These are phyloP conservation scores for Achaetomium macrosporum DNA, from an alignment of 2,329 filamentous ascomycete genomes.

Conservation along the genomic window DNA sequence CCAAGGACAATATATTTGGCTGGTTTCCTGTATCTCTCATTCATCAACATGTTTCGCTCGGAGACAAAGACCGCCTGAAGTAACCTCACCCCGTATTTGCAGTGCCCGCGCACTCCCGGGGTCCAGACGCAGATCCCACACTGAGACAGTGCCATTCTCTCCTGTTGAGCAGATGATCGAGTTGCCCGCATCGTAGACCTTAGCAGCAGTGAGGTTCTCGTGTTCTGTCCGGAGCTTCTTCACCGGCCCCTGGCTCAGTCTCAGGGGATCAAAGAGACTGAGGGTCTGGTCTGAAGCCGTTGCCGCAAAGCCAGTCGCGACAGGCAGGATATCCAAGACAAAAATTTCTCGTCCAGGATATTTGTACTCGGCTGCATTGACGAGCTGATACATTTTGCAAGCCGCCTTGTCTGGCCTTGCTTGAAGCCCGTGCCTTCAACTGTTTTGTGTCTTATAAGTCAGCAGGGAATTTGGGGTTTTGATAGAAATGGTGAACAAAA, in stretches of 20 bases:
- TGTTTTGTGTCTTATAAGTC: constrained; percentile 5
- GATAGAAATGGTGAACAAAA: too few relatives aligned
- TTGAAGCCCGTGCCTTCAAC: too few relatives aligned
- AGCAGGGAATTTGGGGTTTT: not conserved
- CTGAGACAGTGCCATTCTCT: constrained; percentile 59
- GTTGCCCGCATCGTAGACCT: constrained; percentile 46
- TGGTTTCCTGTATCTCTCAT: constrained; percentile 5
- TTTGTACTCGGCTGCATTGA: constrained; percentile 35
- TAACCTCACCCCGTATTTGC: constrained; percentile 38
- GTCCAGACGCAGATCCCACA: constrained; percentile 59
- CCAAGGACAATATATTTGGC: constrained; percentile 54
- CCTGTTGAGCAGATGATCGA: constrained; percentile 63
- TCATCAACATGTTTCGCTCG: not conserved
- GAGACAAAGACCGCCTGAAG: constrained; percentile 24
- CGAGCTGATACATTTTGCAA: constrained; percentile 37
- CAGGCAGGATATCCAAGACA: constrained; percentile 52
- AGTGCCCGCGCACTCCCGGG: constrained; percentile 35
- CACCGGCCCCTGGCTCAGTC: constrained; percentile 47
- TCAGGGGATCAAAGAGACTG: constrained; percentile 55
- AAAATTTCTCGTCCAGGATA: constrained; percentile 44
- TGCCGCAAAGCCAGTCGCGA: constrained; percentile 46
- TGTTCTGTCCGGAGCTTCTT: constrained; percentile 48
- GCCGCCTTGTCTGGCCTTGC: not conserved
- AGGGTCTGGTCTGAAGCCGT: constrained; percentile 68
- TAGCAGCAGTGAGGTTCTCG: constrained; percentile 58